A percentile compares a stretch with the other conserved stretches of the same genome.
Conservation (phyloP, 371 early-diverging fungal genomes). For the Blyttiomyces sp. region DNA sequence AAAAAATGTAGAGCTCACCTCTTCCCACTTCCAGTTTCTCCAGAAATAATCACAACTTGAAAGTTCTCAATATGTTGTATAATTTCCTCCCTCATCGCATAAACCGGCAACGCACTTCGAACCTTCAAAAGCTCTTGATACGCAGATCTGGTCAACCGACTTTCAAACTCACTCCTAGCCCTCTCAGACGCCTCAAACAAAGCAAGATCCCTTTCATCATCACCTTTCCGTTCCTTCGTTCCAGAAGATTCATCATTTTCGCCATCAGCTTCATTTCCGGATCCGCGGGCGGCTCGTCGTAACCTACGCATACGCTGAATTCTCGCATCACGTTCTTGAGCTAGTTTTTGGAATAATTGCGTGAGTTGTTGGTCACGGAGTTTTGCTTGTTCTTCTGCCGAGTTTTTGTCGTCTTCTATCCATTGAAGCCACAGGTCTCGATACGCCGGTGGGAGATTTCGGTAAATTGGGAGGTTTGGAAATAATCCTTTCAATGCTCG, state of each 20-base stretch:
- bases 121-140: conserved; percentile 11
- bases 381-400: neutral
- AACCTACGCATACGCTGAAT: neutral
- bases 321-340: neutral
- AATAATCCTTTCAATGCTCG: conserved; percentile 53
- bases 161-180: neutral
- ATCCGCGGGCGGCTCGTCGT: no score
- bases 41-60: conserved; percentile 39
- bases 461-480: conserved; percentile 44
- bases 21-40: conserved; percentile 59
- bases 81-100: conserved; percentile 55
- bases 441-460: conserved; percentile 57
- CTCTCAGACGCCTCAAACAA: neutral
- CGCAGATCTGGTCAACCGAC: neutral
- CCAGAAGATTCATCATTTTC: neutral
- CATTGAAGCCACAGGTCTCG: conserved; percentile 67
- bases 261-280: neutral
- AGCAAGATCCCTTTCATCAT: neutral
- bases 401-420: conserved; percentile 15
- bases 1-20: conserved; percentile 22
- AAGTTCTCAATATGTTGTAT: conserved; percentile 43
- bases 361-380: conserved; percentile 1
- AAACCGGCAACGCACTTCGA: conserved; percentile 52
- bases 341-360: neutral
- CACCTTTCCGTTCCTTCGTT: neutral